Conservation (phyloP, 805 yeast genomes). For the Saccharomycopsis amapae region DNA sequence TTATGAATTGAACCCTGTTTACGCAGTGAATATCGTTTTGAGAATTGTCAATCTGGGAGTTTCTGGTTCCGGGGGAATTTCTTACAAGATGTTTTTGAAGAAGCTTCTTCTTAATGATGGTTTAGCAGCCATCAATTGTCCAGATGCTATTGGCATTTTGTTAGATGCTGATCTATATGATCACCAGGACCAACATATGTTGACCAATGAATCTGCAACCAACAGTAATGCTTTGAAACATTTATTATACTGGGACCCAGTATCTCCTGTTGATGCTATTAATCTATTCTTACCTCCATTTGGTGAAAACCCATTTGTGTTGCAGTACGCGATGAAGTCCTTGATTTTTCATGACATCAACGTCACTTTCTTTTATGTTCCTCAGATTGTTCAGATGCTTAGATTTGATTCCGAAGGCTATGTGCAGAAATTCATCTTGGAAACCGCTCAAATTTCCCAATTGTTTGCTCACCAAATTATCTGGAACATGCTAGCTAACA, state of each 20-base stretch:
- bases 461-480: slow-evolving; percentile 95
- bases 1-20: slow-evolving; percentile 45
- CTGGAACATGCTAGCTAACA: slow-evolving; percentile 95
- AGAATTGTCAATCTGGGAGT: slow-evolving; percentile 39
- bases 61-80: not conserved
- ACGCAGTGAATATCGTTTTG: slow-evolving; percentile 64
- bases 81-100: slow-evolving; percentile 29
- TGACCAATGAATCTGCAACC: slow-evolving; percentile 23
- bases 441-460: slow-evolving; percentile 85
- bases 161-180: slow-evolving; percentile 26
- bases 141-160: slow-evolving; percentile 54
- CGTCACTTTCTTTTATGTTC: slow-evolving; percentile 90
- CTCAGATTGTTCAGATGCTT: slow-evolving; percentile 91
- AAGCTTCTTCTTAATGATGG: slow-evolving; percentile 50
- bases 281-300: slow-evolving; percentile 73
- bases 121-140: slow-evolving; percentile 44
- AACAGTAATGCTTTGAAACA: slow-evolving; percentile 28
- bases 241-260: slow-evolving; percentile 61
- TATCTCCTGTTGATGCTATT: slow-evolving; percentile 79
- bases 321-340: slow-evolving; percentile 88
- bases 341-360: slow-evolving; percentile 82
- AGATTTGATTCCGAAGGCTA: slow-evolving; percentile 80
- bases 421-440: slow-evolving; percentile 80
- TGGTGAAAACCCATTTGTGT: slow-evolving; percentile 52
- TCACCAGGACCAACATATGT: slow-evolving; percentile 28